Evolutionary conservation across 2,329 filamentous ascomycete genomes (phyloP), one percentile per base, ranked within the genome.

Genomic region (Alternaria brassicicola): DNA sequence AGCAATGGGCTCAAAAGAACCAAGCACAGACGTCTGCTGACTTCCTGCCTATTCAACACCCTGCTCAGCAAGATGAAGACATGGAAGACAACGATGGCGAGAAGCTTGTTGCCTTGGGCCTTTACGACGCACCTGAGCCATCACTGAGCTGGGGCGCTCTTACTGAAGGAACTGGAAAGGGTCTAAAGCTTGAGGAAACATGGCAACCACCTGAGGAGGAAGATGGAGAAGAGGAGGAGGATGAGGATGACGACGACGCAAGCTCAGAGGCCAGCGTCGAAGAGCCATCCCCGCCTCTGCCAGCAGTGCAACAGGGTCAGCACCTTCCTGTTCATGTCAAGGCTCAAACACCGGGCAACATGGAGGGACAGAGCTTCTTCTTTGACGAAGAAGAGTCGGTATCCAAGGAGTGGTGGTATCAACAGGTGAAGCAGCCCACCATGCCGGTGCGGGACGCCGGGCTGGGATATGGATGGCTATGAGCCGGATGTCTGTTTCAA

Each of bases 111-210:
- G 91, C 91, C 19, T 89, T 95, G 85, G 91, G 91, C 0, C 84
- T 95, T 0, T 95, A 95, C 75, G 91, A 92, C 68, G 80, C 85
- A 4, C 90, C 90, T 0, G 88, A 88, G 54, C 85, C 78, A 83
- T 87, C 77, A 74, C 81, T 33, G 82, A 83, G 25, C 74, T 90
- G 17, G 76, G 88, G 45, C 84, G 60, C 65, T 6, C 65, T 76
- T 0, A 82, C 83, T 62, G 65, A 72, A 52, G 79, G 84, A 3
- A 82, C 80, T 17, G 90, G 90, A 56, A 91, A 92, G 75, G 90
- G 91, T 0, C 79, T 94, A 65, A 94, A 93, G 74, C 80, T 95
- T 3, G 91, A 94, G 76, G 90, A 93, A 74, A 90, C 90, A 0
- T 94, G 84, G 90, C 89, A 86, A 75, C 90, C 84, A 17, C 89